Base-by-base conservation (phyloP, 1,284 basidiomycete species). In the Ganoderma lucidum region DNA sequence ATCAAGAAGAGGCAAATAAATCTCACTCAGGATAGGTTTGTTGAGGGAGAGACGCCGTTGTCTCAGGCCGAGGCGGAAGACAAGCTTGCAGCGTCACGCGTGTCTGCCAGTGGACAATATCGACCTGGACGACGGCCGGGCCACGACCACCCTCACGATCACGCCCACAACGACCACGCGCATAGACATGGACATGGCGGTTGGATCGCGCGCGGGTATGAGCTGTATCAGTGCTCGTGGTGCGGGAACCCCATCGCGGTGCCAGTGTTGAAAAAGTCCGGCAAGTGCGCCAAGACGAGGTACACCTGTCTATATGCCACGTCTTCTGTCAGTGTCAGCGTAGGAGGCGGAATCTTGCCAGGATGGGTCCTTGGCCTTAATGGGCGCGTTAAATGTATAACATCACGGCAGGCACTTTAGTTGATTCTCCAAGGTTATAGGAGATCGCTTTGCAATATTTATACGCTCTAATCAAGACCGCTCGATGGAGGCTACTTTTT, bases 211-310 rank as follows among this genome's bases (percentile, higher is more conserved):
- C 45, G 32, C 28, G 63, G 60, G 59, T 60, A 63, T 28, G 65
- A 71, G 44, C 53, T 67, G 35, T 88, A 86, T 77, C 75, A 80
- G 32, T 89, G 87, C 70, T 87, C 86, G 6, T 87, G 83, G 81
- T 89, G 88, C 67, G 81, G 84, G 5, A 88, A 88, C 67, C 85
- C 86, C 10, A 87, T 85, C 45, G 87, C 86, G 3, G 23, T 23
- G 23, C 23, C 23, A 23, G 79, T 80, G 2, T 74, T 89, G 56
- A 35, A 62, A n/a, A 83, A 81, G 78, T 69, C 61, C 32, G 63
- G 64, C 81, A 78, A 69, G 77, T 86, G 71, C 32, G 70, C 67
- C 39, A 83, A 82, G 45, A 78, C 76, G 12, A 84, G 84, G 66
- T 76, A 78, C 15, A 83, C 87, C 3, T 79, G 89, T 35, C 17